phyloP scores from a whole-genome alignment of 768 basidiomycete species.

The Tylopilus subfusipes region DNA sequence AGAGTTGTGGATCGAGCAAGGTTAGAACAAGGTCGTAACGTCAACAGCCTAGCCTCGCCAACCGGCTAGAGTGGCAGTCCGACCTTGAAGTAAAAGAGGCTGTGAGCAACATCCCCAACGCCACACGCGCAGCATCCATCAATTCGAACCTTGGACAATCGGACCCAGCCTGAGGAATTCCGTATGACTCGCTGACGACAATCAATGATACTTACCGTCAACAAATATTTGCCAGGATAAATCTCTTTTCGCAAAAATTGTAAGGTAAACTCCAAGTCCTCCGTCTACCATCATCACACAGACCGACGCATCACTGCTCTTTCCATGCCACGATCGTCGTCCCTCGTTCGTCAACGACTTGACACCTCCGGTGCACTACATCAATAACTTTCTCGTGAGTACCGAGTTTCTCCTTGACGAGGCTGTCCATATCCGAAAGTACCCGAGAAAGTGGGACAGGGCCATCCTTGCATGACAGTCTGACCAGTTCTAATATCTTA shows the following conservation, averaged over 20 bases:
- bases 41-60: conserved; percentile 21
- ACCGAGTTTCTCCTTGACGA: conserved; percentile 44
- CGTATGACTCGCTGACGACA: neutral
- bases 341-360: conserved; percentile 51
- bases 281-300: conserved; percentile 6
- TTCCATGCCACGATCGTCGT: conserved; percentile 21
- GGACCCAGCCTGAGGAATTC: neutral
- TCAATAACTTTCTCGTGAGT: conserved; percentile 76
- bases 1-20: conserved; percentile 6
- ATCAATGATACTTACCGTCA: neutral
- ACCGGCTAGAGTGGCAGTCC: conserved; percentile 18
- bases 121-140: conserved; percentile 27
- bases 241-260: neutral
- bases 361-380: conserved; percentile 67
- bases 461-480: conserved; percentile 37
- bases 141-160: neutral
- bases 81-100: conserved; percentile 17
- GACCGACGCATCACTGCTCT: conserved; percentile 14
- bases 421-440: conserved; percentile 20
- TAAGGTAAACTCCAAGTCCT: neutral
- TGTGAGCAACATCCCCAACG: conserved; percentile 16
- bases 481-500: conserved; percentile 65
- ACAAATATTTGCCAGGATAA: neutral
- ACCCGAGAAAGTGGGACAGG: conserved; percentile 26
- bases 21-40: conserved; percentile 27